phyloP scores from a whole-genome alignment of 2,329 filamentous ascomycete genomes.

The Madurella mycetomatis region DNA sequence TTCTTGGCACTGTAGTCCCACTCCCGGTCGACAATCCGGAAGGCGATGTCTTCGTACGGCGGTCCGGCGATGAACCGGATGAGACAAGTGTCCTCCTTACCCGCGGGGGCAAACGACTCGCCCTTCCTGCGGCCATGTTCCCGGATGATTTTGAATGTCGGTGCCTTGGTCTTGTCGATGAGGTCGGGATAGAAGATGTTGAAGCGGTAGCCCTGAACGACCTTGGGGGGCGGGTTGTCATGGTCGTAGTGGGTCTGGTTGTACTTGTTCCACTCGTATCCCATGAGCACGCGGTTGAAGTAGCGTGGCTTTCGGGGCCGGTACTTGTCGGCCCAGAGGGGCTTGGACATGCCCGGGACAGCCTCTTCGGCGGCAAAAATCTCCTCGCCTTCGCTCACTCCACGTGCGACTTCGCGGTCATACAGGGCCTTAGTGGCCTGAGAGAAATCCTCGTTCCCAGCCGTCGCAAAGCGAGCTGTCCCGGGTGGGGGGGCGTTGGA shows the following conservation, averaged over 20 bases:
- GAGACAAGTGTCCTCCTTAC: slow-evolving; percentile 94
- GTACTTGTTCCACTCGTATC: slow-evolving; percentile 99
- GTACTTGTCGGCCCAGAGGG: slow-evolving; percentile 80
- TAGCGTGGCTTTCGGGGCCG: slow-evolving; percentile 88
- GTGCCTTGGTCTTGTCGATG: slow-evolving; percentile 89
- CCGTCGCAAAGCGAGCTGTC: slow-evolving; percentile 64
- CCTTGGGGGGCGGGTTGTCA: slow-evolving; percentile 94
- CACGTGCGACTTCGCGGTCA: slow-evolving; percentile 86
- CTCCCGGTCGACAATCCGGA: slow-evolving; percentile 95
- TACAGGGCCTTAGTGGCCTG: slow-evolving; percentile 84
- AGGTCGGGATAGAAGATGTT: slow-evolving; percentile 99
- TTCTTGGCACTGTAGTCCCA: slow-evolving; percentile 98
- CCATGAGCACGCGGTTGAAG: slow-evolving; percentile 98
- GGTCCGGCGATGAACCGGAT: slow-evolving; percentile 94
- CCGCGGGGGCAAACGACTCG: slow-evolving; percentile 87
- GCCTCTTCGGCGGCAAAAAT: slow-evolving; percentile 89
- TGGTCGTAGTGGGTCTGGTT: slow-evolving; percentile 99
- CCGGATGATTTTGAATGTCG: slow-evolving; percentile 92
- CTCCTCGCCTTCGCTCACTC: slow-evolving; percentile 90
- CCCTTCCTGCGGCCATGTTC: slow-evolving; percentile 86
- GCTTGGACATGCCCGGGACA: slow-evolving; percentile 58
- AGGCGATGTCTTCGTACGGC: slow-evolving; percentile 95
- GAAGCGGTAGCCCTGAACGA: slow-evolving; percentile 98
- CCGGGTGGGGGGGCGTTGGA: slow-evolving; percentile 45
- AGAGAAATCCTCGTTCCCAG: slow-evolving; percentile 73